Base-by-base conservation (phyloP, 768 basidiomycete genomes). In the Cystofilobasidium macerans region DNA sequence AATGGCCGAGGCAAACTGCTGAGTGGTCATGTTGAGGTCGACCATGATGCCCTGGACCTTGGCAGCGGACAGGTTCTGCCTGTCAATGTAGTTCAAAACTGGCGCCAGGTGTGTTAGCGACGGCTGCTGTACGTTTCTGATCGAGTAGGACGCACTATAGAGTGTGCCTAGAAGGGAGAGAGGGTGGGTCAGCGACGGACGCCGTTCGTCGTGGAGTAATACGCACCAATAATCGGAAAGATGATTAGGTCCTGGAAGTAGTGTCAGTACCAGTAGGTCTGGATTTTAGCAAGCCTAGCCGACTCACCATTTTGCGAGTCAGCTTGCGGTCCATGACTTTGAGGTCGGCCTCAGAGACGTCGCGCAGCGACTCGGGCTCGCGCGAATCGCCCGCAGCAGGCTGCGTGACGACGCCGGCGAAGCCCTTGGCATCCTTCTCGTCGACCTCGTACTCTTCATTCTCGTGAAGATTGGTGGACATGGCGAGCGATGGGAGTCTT, bases 211-310 rank as follows among this genome's bases (percentile, higher is more conserved):
- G n/a, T n/a, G n/a, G n/a, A n/a, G n/a, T n/a, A n/a, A n/a, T n/a
- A n/a, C n/a, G n/a, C n/a, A n/a, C n/a, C n/a, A n/a, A n/a, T 16
- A 57, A 28, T 40, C 16, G 35, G 16, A 20, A 58, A 30, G 51
- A 75, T 66, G 12, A 73, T 59, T 33, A 72, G 67, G 63, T 74
- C 75, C n/a, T n/a, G n/a, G n/a, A n/a, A n/a, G n/a, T n/a, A n/a
- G n/a, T n/a, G n/a, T n/a, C n/a, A n/a, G n/a, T n/a, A n/a, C n/a
- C n/a, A n/a, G n/a, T n/a, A n/a, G n/a, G n/a, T n/a, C n/a, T n/a
- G n/a, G n/a, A n/a, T n/a, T n/a, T n/a, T n/a, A n/a, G n/a, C n/a
- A n/a, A n/a, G n/a, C n/a, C n/a, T n/a, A n/a, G n/a, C n/a, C n/a
- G n/a, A n/a, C n/a, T n/a, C n/a, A n/a, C n/a, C 38, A 75, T 67